Evolutionary conservation across 257 asterid genomes (phyloP).

Genomic region (Handroanthus guayacan): DNA sequence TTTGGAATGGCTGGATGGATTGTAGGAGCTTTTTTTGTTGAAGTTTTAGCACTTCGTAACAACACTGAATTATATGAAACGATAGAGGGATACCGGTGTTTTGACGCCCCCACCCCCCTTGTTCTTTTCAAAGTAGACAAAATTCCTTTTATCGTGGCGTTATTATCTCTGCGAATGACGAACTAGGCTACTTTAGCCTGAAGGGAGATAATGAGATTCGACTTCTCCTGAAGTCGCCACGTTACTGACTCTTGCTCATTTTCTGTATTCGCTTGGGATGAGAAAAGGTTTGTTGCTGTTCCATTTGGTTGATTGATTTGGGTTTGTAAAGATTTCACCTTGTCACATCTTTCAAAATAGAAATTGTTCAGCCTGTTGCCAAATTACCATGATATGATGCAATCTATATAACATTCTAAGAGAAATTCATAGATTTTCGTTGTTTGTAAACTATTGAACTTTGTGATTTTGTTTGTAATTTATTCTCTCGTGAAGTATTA

Average conservation of each 20-base stretch:
- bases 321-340: not conserved
- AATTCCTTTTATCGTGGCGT: not conserved
- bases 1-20: not conserved
- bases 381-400: not conserved
- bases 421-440: slow-evolving; percentile 24
- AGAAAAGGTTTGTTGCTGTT: not conserved
- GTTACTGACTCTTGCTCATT: not conserved
- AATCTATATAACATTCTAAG: slow-evolving; percentile 4
- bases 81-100: not conserved
- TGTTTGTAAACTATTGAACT: not conserved
- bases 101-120: too few species aligned
- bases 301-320: not conserved
- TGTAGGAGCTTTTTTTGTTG: not conserved
- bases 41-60: not conserved
- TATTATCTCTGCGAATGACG: not conserved
- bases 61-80: not conserved
- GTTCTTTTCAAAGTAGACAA: not conserved
- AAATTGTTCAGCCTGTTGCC: not conserved
- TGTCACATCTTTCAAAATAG: not conserved
- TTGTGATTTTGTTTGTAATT: not conserved
- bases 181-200: not conserved
- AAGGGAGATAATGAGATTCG: not conserved
- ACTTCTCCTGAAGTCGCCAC: not conserved
- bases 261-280: not conserved
- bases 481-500: slow-evolving; percentile 8